These are phyloP conservation scores for Pyrus pyrifolia DNA, from an alignment of 306 rosid genomes.

Conservation along the genomic window DNA sequence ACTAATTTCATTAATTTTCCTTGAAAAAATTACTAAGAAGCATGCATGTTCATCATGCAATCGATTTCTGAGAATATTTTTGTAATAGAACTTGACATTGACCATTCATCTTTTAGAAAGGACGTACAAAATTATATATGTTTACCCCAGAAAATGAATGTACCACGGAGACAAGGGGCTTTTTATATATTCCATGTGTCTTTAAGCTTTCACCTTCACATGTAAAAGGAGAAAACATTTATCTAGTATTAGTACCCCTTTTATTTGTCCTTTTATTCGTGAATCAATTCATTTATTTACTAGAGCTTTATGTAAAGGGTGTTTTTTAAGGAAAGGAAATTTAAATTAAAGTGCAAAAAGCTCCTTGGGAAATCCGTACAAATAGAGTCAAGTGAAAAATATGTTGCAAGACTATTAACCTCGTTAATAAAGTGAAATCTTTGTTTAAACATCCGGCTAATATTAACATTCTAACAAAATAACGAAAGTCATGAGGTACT, in stretches of 20 bases:
- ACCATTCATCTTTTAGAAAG: background rate
- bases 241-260: background rate
- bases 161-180: background rate
- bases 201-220: background rate
- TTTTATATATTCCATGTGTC: background rate
- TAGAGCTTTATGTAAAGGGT: background rate
- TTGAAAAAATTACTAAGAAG: too few species aligned
- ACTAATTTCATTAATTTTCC: fast-evolving
- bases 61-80: background rate
- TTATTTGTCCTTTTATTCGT: background rate
- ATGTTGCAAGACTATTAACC: too few species aligned
- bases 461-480: background rate
- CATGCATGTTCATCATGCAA: background rate
- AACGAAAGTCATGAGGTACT: too few species aligned
- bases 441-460: too few species aligned
- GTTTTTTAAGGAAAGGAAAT: background rate
- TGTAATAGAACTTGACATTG: background rate
- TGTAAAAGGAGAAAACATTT: background rate
- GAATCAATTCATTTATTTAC: background rate
- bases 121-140: background rate
- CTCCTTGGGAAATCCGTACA: background rate
- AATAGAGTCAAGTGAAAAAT: too few species aligned
- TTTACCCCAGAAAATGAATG: background rate
- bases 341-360: background rate
- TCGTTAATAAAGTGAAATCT: too few species aligned